These are phyloP conservation scores for Kwoniella heveanensis DNA, from an alignment of 768 basidiomycete genomes.

Conservation along the genomic window DNA sequence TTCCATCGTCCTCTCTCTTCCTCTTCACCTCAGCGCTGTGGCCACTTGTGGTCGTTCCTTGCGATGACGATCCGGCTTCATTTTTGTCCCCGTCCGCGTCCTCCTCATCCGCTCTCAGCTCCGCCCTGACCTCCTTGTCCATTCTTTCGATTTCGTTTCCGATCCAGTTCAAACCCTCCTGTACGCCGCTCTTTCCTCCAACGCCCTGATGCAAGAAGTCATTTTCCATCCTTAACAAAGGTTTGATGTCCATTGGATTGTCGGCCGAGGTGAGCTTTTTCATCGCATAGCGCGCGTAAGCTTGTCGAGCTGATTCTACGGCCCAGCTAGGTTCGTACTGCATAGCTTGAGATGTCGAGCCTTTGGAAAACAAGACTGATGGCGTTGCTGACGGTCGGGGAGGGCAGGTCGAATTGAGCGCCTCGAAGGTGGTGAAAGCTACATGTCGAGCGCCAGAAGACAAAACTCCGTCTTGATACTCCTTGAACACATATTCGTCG, in stretches of 20 bases:
- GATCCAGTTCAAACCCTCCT: constrained; percentile 32
- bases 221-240: constrained; percentile 27
- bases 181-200: constrained; percentile 30
- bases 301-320: constrained; percentile 4
- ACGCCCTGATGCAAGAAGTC: constrained; percentile 39
- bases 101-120: background rate
- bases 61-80: background rate
- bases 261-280: constrained; percentile 20
- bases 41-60: background rate
- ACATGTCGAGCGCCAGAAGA: background rate
- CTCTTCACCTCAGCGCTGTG: background rate
- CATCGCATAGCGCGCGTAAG: constrained; percentile 25
- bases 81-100: background rate
- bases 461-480: constrained; percentile 22
- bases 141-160: constrained; percentile 19
- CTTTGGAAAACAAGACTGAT: too few relatives aligned
- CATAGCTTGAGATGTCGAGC: background rate
- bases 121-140: constrained; percentile 9
- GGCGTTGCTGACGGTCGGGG: background rate
- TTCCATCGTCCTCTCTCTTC: constrained; percentile 5
- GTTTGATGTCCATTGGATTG: constrained; percentile 41
- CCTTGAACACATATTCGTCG: constrained; percentile 30
- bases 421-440: background rate
- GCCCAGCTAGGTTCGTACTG: background rate
- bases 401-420: background rate